Evolutionary conservation across 2,329 filamentous ascomycete species (phyloP), one percentile per base, ranked within the genome.

Genomic region (Pseudocercospora ulei): DNA sequence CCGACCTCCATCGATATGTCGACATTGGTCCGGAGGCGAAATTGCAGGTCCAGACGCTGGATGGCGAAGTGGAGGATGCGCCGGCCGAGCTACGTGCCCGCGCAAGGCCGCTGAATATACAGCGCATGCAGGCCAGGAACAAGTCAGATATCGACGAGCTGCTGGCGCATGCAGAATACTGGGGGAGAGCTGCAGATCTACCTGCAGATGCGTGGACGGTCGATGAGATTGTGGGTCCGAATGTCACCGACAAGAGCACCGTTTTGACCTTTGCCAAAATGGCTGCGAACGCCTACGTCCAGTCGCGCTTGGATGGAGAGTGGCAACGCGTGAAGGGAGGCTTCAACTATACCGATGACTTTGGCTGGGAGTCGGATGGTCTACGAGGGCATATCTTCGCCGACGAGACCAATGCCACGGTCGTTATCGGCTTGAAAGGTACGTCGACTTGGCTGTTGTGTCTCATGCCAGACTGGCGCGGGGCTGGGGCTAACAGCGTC

Each of bases 391-490:
- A 98, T 60, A 78, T 98, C 39, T 96, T 88, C 64, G 80, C 82
- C 9, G 86, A 96, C 55, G 76, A 86, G 53, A 74, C 66, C 24
- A 95, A 96, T 61, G 75, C 75, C 22, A 96, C 88, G 1, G 72
- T 96, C 37, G 78, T 96, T 26, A 90, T 96, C 48, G 87, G 85
- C 3, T 65, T 98, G 40, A 98, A 98, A 64, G 90, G 88, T 38
- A 55, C 40, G 35, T 33, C 30, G 14, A 33, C 18, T 5, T 33
- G 30, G 30, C 30, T 33, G 30, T 33, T 33, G 30, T 27, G 26
- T 38, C 16, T 20, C 24, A 38, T 38, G 16, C 28, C 18, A 19
- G 26, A 17, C 20, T 31, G 27, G 29, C 22, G 17, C 8, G 35
- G 8, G n/a, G 19, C 34, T 8, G 11, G 18, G 19, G 25, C 36